Evolutionary conservation across 2,329 filamentous ascomycete species (phyloP).

Genomic region (Neoscytalidium dimidiatum): DNA sequence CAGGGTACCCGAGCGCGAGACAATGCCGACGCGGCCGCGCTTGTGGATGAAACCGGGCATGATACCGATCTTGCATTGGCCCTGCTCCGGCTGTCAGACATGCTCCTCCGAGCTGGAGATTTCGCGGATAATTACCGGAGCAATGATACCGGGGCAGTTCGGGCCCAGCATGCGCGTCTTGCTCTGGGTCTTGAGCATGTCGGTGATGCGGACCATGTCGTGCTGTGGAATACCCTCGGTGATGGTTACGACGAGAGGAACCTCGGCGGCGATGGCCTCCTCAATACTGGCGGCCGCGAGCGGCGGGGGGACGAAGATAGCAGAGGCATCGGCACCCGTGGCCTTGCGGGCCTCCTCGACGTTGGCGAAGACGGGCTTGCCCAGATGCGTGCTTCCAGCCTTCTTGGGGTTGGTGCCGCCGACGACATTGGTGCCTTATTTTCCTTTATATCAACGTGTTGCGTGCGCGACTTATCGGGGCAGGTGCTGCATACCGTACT

Average conservation of each 20-base stretch:
- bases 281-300: slow-evolving; percentile 93
- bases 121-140: slow-evolving; percentile 53
- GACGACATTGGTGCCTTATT: slow-evolving; percentile 87
- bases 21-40: slow-evolving; percentile 96
- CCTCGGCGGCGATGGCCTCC: slow-evolving; percentile 90
- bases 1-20: slow-evolving; percentile 95
- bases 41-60: slow-evolving; percentile 99
- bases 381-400: slow-evolving; percentile 86
- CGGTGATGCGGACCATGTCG: slow-evolving; percentile 98
- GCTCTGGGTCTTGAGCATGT: slow-evolving; percentile 94
- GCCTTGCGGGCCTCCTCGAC: slow-evolving; percentile 87
- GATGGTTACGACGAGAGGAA: slow-evolving; percentile 87
- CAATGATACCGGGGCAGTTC: slow-evolving; percentile 98
- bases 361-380: slow-evolving; percentile 87
- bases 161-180: slow-evolving; percentile 96
- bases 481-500: slow-evolving; percentile 72
- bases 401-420: slow-evolving; percentile 99
- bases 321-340: slow-evolving; percentile 87
- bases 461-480: not conserved
- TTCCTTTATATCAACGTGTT: slow-evolving; percentile 12
- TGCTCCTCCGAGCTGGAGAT: not conserved
- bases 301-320: slow-evolving; percentile 94
- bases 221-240: slow-evolving; percentile 98
- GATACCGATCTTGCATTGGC: slow-evolving; percentile 99
- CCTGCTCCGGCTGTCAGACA: slow-evolving; percentile 49